phyloP scores from a whole-genome alignment of 371 early-diverging fungal species.

The Haplosporangium sp. region DNA sequence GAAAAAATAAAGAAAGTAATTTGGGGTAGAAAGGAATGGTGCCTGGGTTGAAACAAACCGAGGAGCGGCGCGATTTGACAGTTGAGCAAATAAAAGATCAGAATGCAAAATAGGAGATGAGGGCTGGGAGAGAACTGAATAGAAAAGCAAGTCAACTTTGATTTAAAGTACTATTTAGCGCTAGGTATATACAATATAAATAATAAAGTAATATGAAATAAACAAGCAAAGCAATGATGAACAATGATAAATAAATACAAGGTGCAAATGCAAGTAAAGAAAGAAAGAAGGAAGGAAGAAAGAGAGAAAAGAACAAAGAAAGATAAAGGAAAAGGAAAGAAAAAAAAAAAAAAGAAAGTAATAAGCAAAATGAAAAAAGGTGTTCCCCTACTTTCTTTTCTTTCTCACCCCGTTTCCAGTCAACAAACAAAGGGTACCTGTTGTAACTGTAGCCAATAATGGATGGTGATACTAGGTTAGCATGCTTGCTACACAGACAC shows the following conservation, averaged over 20 bases:
- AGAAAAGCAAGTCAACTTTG: background rate
- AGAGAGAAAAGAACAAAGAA: background rate
- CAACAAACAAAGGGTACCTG: too few relatives aligned
- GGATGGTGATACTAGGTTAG: too few relatives aligned
- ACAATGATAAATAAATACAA: too few relatives aligned
- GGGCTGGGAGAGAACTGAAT: background rate
- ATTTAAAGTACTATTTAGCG: too few relatives aligned
- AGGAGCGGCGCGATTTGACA: background rate
- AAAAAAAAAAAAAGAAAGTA: background rate
- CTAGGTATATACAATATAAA: background rate
- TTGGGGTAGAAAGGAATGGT: background rate
- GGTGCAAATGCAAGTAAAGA: too few relatives aligned
- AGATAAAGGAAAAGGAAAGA: background rate
- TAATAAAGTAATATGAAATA: background rate
- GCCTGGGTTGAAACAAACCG: constrained; percentile 6
- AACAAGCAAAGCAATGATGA: background rate
- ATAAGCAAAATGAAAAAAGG: background rate
- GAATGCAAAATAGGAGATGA: constrained; percentile 1
- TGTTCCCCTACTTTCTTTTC: too few relatives aligned
- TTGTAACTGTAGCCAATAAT: background rate
- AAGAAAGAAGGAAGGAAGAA: background rate
- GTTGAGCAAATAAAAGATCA: background rate
- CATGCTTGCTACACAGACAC: too few relatives aligned
- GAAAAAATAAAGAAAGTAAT: background rate
- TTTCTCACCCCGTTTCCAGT: too few relatives aligned